Evolutionary conservation across 768 basidiomycete genomes (phyloP), one percentile per base, ranked within the genome.

Genomic region (Vishniacozyma victoriae): DNA sequence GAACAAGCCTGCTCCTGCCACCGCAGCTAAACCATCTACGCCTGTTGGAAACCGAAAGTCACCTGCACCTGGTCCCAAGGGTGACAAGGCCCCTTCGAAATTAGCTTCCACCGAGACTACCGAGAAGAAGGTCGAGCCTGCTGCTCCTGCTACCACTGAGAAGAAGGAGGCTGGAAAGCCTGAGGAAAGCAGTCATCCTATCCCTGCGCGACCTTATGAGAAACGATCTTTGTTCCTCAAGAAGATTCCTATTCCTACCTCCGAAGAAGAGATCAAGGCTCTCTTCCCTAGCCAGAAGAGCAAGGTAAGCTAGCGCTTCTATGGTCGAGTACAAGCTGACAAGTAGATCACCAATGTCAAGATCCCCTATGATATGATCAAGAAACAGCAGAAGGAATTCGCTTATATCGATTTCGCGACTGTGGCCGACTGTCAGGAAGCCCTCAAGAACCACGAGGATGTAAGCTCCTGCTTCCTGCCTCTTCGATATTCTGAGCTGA

Each of bases 351-450:
- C 50, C 19, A 23, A 43, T 20, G 54, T 65, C 44, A 70, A 70
- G 45, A 54, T 72, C 33, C 59, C 62, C 3, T 15, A 52, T 22
- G 62, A 63, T 24, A 42, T 40, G n/a, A 26, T 54, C 36, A 51
- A 44, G 4, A 61, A 64, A 41, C 62, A 60, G 33, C 57, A 55
- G 26, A 57, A 52, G 47, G 64, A 63, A 56, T 76, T 89, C 48
- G 86, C 82, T 1, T 95, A 89, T 64, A 80, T 95, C 44, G 91
- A 93, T 64, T 95, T 93, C 71, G 84, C 81, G 3, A 86, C 87
- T 59, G 88, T 92, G 61, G 86, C 85, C 38, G 76, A 82, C 9
- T 87, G 91, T 86, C 86, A 81, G 59, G 78, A 76, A 16, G 90
- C 84, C 0, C 73, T 92, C 18, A 82, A 80, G 37, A 85, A 82